Conservation (phyloP, 139 green algal genomes). For the Chlorella sp. region DNA sequence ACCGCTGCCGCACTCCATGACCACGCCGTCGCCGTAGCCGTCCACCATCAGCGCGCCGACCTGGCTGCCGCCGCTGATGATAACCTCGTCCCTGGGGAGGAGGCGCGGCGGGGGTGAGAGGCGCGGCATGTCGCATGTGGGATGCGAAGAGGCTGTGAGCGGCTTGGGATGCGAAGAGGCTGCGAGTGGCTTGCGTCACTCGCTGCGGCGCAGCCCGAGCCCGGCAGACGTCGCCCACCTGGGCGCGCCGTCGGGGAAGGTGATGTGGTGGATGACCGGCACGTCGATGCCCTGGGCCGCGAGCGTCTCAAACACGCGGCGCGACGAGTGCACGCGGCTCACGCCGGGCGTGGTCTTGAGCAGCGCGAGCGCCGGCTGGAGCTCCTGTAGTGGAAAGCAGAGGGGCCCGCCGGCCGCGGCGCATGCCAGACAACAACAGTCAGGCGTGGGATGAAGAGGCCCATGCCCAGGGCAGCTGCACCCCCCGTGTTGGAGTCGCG, state of each 20-base stretch:
- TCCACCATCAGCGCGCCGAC: constrained; percentile 93
- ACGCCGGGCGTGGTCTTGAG: constrained; percentile 65
- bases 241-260: constrained; percentile 55
- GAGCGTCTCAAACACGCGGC: constrained; percentile 90
- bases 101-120: no score
- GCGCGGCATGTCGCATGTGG: no score
- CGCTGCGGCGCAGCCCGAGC: no score
- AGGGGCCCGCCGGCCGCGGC: not conserved
- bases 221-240: no score
- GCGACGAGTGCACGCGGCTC: constrained; percentile 79
- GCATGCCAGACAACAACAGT: not conserved
- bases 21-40: constrained; percentile 92
- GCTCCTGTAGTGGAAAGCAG: constrained; percentile 5
- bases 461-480: no score
- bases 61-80: no score
- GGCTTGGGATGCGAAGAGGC: no score
- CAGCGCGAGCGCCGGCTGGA: constrained; percentile 69
- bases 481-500: no score
- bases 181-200: no score
- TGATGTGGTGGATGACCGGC: constrained; percentile 91
- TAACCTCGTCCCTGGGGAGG: no score
- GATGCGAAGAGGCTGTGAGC: no score
- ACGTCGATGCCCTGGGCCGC: constrained; percentile 44
- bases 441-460: not conserved
- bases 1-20: constrained; percentile 83